Percentiles rank a stretch among this genome's conserved stretches.
These are phyloP conservation scores for Cucurbita maxima DNA, from an alignment of 306 rosid genomes.

Conservation along the genomic window DNA sequence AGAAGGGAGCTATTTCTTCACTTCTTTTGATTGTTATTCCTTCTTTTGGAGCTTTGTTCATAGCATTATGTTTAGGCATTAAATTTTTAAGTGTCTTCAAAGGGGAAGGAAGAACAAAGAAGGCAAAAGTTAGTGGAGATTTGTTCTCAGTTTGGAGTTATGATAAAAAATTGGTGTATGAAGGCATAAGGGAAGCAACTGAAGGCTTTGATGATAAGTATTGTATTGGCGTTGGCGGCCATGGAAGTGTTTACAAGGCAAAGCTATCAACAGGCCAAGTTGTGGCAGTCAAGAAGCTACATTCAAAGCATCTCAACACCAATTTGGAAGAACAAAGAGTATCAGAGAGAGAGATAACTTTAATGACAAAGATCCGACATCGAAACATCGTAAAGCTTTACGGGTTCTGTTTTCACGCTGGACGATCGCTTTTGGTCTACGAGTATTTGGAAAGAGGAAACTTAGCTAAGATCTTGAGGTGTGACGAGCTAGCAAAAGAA, in stretches of 20 bases:
- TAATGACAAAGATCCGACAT: conserved; percentile 3
- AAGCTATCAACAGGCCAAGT: conserved; percentile 5
- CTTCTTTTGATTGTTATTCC: neutral
- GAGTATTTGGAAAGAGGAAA: conserved; percentile 12
- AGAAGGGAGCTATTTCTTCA: neutral
- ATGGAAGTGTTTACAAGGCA: conserved; percentile 10
- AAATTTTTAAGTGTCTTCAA: neutral
- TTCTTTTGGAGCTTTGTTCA: neutral
- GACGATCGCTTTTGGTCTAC: neutral
- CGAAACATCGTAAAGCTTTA: conserved; percentile 13
- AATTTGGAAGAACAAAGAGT: neutral
- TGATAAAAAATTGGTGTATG: conserved; percentile 3
- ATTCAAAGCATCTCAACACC: neutral
- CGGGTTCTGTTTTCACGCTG: conserved; percentile 1
- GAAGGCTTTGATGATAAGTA: conserved; percentile 7
- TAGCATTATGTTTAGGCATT: neutral
- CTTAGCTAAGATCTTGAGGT: conserved; percentile 2
- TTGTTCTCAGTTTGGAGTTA: conserved; percentile 9
- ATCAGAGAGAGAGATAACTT: neutral
- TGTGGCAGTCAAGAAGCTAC: conserved; percentile 13
- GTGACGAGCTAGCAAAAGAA: neutral
- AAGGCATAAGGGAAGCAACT: conserved; percentile 7
- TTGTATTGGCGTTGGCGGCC: conserved; percentile 9
- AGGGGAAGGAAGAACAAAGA: neutral
- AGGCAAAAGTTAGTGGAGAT: neutral